A percentile compares a stretch with the other conserved stretches of the same genome.
Evolutionary conservation across 1,139 yeast species (phyloP).

Genomic region (Yamadazyma atlantica): DNA sequence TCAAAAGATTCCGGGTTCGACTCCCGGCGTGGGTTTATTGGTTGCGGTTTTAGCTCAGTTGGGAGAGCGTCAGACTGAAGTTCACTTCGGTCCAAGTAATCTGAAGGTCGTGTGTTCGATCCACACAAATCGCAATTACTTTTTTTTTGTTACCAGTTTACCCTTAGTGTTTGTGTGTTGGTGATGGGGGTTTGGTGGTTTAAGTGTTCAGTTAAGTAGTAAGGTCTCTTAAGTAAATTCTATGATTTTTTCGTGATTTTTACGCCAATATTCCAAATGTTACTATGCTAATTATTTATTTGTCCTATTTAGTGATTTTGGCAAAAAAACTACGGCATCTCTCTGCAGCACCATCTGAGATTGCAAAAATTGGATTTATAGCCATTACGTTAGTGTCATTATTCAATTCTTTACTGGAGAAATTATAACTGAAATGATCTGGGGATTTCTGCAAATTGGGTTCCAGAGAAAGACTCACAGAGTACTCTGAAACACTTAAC

Average conservation of each 20-base stretch:
- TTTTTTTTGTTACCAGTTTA: constrained; percentile 9
- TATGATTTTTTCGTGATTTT: background rate
- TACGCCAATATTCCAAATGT: too few relatives aligned
- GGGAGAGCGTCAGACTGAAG: constrained; percentile 61
- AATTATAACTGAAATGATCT: constrained; percentile 29
- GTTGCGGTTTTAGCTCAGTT: constrained; percentile 47
- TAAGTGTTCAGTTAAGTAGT: background rate
- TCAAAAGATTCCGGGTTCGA: constrained; percentile 36
- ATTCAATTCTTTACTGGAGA: constrained; percentile 19
- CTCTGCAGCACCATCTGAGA: constrained; percentile 41
- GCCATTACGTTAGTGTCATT: constrained; percentile 26
- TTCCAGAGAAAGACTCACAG: constrained; percentile 22
- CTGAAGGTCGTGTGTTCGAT: constrained; percentile 60
- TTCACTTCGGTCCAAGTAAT: constrained; percentile 35
- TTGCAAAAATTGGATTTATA: constrained; percentile 66
- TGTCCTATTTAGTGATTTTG: constrained; percentile 1
- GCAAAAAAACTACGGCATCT: constrained; percentile 19
- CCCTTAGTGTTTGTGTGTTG: too few relatives aligned
- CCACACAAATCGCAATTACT: constrained; percentile 51
- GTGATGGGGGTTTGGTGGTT: background rate
- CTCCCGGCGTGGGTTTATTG: constrained; percentile 31
- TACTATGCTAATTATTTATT: background rate
- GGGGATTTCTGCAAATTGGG: background rate
- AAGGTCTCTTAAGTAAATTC: background rate
- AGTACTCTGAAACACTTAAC: constrained; percentile 63